Base-by-base conservation (phyloP, 176 grass and related monocot genomes). In the Lolium multiflorum region DNA sequence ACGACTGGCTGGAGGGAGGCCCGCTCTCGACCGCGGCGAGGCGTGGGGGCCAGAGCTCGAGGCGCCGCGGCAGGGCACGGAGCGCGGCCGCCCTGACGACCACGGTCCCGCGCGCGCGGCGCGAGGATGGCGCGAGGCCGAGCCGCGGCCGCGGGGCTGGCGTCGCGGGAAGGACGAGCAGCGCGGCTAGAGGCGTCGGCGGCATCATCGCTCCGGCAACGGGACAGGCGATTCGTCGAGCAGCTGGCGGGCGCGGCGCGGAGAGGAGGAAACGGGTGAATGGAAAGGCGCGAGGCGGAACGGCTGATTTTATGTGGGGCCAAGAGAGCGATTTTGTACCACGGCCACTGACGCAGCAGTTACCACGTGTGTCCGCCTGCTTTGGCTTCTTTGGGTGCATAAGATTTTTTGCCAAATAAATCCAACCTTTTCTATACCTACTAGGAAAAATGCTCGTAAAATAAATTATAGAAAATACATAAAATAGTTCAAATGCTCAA, bases 161-260 rank as follows among this genome's bases (percentile, higher is more conserved):
- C 39, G 25, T 11, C 3, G 49, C 20, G 3, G 84, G 74, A 0
- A 59, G 46, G 2, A 20, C 6, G 4, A 79, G 64, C 18, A 83
- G 37, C 17, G 65, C 11, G 12, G 85, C 81, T 21, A 61, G 49
- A 10, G 18, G 80, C n/a, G 20, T 54, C 46, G 68, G 59, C 28
- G 8, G 46, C 61, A 41, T 51, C 85, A 91, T 87, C 52, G 25
- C 75, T 68, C 56, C n/a, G 47, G 21, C 9, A 18, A 14, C 5
- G 21, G 46, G 11, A 62, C 44, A 17, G 55, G 75, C 51, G 65
- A 91, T 84, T 76, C 80, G 85, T 88, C 89, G 85, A 91, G 60
- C 85, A 84, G 76, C 49, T 67, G 59, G 47, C 3, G 61, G 7
- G 58, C 25, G 49, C 18, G 66, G 65, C 41, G 41, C 18, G n/a